phyloP scores from a whole-genome alignment of 257 asterid genomes.

The Jacaranda mimosifolia region DNA sequence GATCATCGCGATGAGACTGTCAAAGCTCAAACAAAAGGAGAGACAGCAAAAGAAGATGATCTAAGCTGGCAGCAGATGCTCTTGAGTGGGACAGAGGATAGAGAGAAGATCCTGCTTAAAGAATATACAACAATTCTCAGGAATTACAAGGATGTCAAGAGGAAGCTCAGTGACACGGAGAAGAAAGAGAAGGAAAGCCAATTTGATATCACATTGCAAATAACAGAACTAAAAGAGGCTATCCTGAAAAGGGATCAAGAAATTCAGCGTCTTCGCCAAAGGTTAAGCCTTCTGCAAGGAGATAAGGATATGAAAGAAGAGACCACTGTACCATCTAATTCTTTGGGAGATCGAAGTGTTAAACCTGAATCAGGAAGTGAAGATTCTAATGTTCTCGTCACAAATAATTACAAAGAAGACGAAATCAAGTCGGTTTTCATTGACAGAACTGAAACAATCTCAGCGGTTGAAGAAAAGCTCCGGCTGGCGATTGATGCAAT shows the following conservation, averaged over 20 bases:
- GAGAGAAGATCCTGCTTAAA: conserved; percentile 69
- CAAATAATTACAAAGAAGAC: conserved; percentile 44
- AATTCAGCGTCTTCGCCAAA: conserved; percentile 59
- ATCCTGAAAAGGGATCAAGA: conserved; percentile 75
- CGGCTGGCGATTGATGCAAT: conserved; percentile 74
- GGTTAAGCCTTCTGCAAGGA: conserved; percentile 44
- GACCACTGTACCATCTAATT: neutral
- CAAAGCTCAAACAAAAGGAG: conserved; percentile 31
- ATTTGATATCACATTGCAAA: conserved; percentile 69
- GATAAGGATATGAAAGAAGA: conserved; percentile 35
- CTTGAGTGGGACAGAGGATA: conserved; percentile 74
- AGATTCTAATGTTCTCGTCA: conserved; percentile 23
- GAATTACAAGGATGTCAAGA: conserved; percentile 85
- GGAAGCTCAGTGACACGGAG: conserved; percentile 66
- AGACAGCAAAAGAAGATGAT: conserved; percentile 47
- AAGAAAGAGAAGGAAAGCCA: conserved; percentile 68
- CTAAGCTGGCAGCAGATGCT: conserved; percentile 81
- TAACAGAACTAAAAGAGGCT: conserved; percentile 66
- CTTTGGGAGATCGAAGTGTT: conserved; percentile 24
- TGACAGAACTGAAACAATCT: conserved; percentile 44
- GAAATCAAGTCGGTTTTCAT: conserved; percentile 41
- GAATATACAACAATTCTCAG: conserved; percentile 78
- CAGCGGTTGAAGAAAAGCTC: conserved; percentile 75
- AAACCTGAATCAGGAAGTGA: conserved; percentile 42
- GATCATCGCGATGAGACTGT: conserved; percentile 26